phyloP scores from a whole-genome alignment of 139 green algal genomes.

The Diplosphaera chodatii region DNA sequence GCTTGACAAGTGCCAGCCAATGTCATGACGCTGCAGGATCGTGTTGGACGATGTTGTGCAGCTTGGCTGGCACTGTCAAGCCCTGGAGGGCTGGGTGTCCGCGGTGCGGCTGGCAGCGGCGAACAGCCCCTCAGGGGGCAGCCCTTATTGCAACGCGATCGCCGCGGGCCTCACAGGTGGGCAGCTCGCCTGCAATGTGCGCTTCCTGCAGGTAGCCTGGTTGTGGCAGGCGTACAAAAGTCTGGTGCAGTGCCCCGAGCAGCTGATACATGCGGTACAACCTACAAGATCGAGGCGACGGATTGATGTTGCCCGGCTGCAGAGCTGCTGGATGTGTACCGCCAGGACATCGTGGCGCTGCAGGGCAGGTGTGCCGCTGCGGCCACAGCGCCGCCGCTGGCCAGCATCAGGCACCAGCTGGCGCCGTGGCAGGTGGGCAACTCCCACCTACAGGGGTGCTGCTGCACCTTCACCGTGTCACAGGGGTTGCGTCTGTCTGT shows the following conservation, averaged over 20 bases:
- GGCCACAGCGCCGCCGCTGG: slow-evolving; percentile 27
- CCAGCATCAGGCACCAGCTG: slow-evolving; percentile 55
- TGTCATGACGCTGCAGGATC: no score
- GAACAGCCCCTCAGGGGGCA: slow-evolving; percentile 1
- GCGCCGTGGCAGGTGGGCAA: slow-evolving; percentile 41
- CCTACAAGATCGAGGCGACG: no score
- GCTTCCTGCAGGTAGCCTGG: no score
- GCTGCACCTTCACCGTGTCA: no score
- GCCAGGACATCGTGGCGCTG: slow-evolving; percentile 51
- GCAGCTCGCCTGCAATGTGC: no score
- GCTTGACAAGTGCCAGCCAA: no score
- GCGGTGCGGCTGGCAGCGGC: slow-evolving; percentile 10
- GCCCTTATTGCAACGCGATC: slow-evolving; percentile 59
- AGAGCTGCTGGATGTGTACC: slow-evolving; percentile 82
- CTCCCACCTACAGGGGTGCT: no score
- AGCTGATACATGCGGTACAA: no score
- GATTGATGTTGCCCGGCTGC: no score
- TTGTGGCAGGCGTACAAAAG: no score
- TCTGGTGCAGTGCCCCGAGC: no score
- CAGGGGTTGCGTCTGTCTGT: no score
- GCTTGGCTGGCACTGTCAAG: slow-evolving; percentile 63
- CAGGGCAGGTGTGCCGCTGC: slow-evolving; percentile 48
- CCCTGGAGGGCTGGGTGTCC: slow-evolving; percentile 58
- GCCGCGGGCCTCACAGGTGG: slow-evolving; percentile 56
- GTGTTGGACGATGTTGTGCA: slow-evolving; percentile 51